These are phyloP conservation scores for Microstegium vimineum DNA, from an alignment of 176 grass and related monocot species.

Conservation along the genomic window DNA sequence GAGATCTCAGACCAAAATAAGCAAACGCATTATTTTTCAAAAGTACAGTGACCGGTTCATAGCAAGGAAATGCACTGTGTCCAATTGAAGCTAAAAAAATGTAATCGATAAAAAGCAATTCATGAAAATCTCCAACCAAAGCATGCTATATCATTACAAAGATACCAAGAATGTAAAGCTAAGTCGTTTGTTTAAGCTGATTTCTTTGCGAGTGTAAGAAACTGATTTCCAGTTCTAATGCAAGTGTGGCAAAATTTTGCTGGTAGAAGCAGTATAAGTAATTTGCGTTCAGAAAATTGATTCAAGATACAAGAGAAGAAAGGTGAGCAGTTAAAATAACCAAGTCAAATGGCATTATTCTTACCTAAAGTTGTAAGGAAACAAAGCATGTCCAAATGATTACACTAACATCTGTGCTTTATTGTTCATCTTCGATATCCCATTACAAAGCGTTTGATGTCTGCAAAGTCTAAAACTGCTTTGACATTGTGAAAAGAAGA, in stretches of 20 bases:
- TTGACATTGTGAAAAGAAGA: conserved; percentile 51
- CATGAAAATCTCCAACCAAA: conserved; percentile 2
- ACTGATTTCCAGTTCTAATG: background rate
- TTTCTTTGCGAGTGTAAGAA: background rate
- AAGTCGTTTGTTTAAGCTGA: background rate
- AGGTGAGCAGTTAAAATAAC: background rate
- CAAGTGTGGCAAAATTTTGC: background rate
- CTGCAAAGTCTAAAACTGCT: conserved; percentile 62
- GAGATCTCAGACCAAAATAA: background rate
- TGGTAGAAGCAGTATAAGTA: background rate
- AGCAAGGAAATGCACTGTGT: background rate
- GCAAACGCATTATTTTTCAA: background rate
- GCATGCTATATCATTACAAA: background rate
- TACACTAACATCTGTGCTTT: background rate
- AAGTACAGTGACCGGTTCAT: background rate
- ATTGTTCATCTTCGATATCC: conserved; percentile 56
- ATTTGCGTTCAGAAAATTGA: background rate
- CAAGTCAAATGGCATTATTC: background rate
- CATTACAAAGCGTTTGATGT: conserved; percentile 76
- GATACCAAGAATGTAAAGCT: background rate
- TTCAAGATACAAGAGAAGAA: background rate
- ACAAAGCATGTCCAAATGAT: background rate
- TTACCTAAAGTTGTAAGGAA: conserved; percentile 12
- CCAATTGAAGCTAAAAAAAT: background rate
- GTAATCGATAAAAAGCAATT: background rate